Evolutionary conservation across 495 filamentous ascomycete species (phyloP).

Genomic region (Neurospora tetrasperma): DNA sequence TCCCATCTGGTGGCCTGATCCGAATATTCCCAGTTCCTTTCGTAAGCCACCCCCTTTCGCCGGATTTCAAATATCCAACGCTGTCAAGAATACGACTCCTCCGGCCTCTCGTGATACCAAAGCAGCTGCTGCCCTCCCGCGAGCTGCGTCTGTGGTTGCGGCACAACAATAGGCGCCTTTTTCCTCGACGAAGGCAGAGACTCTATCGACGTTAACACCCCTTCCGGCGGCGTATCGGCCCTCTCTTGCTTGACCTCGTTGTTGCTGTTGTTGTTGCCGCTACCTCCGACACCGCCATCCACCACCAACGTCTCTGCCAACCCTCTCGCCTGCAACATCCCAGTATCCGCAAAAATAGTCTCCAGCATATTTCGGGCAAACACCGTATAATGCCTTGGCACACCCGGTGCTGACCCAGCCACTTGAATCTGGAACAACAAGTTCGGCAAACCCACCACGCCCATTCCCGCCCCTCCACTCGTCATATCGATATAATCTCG

Average conservation of each 20-base stretch:
- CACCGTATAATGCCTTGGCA: conserved; percentile 24
- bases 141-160: neutral
- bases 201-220: neutral
- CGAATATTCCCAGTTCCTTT: neutral
- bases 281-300: neutral
- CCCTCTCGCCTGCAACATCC: conserved; percentile 34
- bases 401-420: conserved; percentile 32
- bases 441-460: conserved; percentile 32
- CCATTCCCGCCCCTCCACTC: conserved; percentile 30
- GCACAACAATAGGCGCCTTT: neutral
- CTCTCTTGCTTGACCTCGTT: neutral
- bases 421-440: conserved; percentile 32
- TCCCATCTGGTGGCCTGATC: neutral
- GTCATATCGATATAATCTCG: conserved; percentile 24
- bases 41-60: neutral
- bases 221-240: neutral
- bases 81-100: neutral
- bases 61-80: neutral
- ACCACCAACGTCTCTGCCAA: conserved; percentile 25
- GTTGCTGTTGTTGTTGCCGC: neutral
- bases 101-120: neutral
- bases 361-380: conserved; percentile 31
- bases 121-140: neutral
- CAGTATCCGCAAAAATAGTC: conserved; percentile 33
- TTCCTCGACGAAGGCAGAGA: neutral